Evolutionary conservation across 495 filamentous ascomycete genomes (phyloP).

Genomic region (Cenococcum geophilum): DNA sequence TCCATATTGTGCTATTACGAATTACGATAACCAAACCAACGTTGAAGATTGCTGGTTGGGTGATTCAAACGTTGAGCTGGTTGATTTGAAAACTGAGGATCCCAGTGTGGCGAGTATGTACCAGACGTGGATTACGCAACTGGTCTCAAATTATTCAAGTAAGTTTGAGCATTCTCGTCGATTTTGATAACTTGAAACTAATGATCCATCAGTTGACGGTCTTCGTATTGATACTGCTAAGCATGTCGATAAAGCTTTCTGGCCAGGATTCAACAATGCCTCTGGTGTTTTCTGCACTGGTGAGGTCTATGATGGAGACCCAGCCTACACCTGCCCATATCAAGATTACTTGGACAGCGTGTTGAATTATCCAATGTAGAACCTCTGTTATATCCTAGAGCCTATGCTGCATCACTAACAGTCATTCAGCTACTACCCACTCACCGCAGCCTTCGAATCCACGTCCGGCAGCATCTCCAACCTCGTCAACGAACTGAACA

Average conservation of each 20-base stretch:
- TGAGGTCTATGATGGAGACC: slow-evolving; percentile 61
- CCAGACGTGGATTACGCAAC: slow-evolving; percentile 57
- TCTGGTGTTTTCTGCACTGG: slow-evolving; percentile 67
- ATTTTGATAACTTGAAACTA: slow-evolving; percentile 1
- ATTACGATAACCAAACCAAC: slow-evolving; percentile 51
- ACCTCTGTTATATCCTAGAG: background rate
- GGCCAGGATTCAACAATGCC: slow-evolving; percentile 54
- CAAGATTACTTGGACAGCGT: slow-evolving; percentile 58
- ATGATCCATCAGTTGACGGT: slow-evolving; percentile 50
- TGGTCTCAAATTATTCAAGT: slow-evolving; percentile 61
- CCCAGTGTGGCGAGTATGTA: slow-evolving; percentile 51
- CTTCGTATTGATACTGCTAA: slow-evolving; percentile 71
- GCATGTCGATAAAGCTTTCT: slow-evolving; percentile 68
- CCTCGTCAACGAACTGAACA: slow-evolving; percentile 27
- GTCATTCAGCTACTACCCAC: slow-evolving; percentile 46
- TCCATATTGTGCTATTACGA: slow-evolving; percentile 52
- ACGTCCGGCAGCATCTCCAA: slow-evolving; percentile 24
- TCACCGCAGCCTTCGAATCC: slow-evolving; percentile 52
- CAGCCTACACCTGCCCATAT: slow-evolving; percentile 57
- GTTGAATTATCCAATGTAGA: slow-evolving; percentile 62
- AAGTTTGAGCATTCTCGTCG: slow-evolving; percentile 7
- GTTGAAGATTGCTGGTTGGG: slow-evolving; percentile 58
- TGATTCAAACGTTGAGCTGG: slow-evolving; percentile 54
- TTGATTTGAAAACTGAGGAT: slow-evolving; percentile 64
- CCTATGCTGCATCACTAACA: slow-evolving; percentile 4